Base-by-base conservation (phyloP, 2,329 filamentous ascomycete species). In the Fusarium sarcochroum region DNA sequence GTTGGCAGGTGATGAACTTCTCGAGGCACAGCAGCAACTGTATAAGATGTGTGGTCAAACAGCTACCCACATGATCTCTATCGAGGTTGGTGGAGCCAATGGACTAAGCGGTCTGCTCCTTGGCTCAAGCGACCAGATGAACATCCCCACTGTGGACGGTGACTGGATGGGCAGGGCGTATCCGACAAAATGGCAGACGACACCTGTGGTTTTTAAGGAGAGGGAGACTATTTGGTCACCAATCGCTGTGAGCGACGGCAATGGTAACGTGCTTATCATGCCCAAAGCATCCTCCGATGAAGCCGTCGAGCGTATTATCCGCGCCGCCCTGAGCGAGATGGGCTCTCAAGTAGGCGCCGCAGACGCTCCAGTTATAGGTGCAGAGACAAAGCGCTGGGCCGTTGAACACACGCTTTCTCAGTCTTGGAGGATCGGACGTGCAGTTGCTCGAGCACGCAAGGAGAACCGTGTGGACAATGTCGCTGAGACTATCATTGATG, bases 71-170 rank as follows among this genome's bases (percentile, higher is more conserved):
- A 85, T 90, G 63, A 87, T 91, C 63, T 83, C 87, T 2, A 76
- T 90, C 13, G 89, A 91, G 70, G 89, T 91, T 54, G 90, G 90
- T n/a, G 89, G 90, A 8, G 85, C 84, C 6, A 91, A 91, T 66
- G 89, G 89, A 1, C 79, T 90, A 10, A 84, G 88, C 66, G 84
- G 85, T 10, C 79, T 90, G 76, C 81, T 88, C 6, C 76, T 89
- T 6, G 87, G 87, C 7, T 84, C 85, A 0, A 84, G 83, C 52
- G 78, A 79, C 2, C 83, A 85, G 63, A 84, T 89, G 75, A 77
- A 86, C 55, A 65, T 86, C 1, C 85, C 85, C 0, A 80, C 80
- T 4, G 81, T 87, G 5, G 86, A 87, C 56, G 85, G 82, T 15
- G 86, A 87, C 73, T 86, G 83, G 83, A 87, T 87, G 85, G 86